phyloP scores from a whole-genome alignment of 164 flowering plant species.

The Liquidambar formosana region DNA sequence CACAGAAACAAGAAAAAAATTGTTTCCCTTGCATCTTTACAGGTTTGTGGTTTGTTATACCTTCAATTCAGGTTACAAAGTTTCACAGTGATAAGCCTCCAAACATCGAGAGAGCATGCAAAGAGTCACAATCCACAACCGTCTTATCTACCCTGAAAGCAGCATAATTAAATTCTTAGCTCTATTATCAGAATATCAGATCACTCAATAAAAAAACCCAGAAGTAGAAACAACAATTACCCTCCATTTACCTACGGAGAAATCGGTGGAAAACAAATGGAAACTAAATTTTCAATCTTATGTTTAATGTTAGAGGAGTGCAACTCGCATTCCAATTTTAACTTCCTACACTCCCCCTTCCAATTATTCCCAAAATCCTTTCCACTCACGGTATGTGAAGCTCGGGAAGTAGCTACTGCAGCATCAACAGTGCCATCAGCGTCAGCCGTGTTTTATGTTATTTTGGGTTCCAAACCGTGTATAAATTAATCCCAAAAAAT shows the following conservation, averaged over 20 bases:
- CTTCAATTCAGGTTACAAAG: constrained; percentile 6
- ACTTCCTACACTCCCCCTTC: neutral
- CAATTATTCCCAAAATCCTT: neutral
- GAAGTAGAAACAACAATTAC: neutral
- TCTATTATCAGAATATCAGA: neutral
- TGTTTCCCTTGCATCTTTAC: constrained; percentile 14
- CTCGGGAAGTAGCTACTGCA: no score
- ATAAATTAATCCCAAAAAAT: no score
- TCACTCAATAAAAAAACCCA: neutral
- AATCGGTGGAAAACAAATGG: neutral
- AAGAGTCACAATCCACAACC: neutral
- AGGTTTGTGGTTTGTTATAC: constrained; percentile 7
- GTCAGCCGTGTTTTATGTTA: no score
- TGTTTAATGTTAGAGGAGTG: neutral
- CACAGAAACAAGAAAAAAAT: neutral
- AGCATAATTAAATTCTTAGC: neutral
- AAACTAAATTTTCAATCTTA: neutral
- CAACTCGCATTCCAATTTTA: neutral
- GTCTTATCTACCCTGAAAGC: neutral
- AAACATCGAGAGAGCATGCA: neutral
- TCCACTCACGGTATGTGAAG: neutral
- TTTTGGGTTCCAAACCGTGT: no score
- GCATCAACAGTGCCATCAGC: no score
- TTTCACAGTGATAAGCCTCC: neutral
- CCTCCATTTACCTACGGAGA: neutral